These are phyloP conservation scores for Asterochloris sp. DNA, from an alignment of 139 green algal genomes.

Conservation along the genomic window DNA sequence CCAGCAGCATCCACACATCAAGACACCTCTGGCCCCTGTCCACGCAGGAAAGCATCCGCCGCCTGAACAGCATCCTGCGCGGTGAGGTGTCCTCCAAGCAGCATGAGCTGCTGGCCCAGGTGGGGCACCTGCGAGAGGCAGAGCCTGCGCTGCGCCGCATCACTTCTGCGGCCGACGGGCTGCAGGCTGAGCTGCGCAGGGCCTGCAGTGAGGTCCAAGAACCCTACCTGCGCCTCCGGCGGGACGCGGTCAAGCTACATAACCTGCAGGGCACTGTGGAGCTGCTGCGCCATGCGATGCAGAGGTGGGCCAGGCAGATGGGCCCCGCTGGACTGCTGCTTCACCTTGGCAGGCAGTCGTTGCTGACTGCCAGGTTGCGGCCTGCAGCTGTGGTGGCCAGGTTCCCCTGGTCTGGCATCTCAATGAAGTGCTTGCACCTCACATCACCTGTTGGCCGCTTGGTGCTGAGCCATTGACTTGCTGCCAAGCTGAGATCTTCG, in stretches of 20 bases:
- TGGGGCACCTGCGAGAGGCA: conserved; percentile 9
- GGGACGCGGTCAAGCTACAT: conserved; percentile 35
- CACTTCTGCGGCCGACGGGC: conserved; percentile 51
- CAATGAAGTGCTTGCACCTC: too few relatives aligned
- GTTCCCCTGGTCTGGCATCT: too few relatives aligned
- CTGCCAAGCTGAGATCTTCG: too few relatives aligned
- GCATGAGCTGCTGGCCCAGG: conserved; percentile 22
- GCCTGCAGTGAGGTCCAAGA: conserved; percentile 57
- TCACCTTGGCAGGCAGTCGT: neutral
- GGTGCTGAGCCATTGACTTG: too few relatives aligned
- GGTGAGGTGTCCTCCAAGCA: conserved; percentile 14
- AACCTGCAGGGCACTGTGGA: conserved; percentile 55
- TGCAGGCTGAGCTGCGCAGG: conserved; percentile 58
- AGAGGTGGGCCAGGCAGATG: conserved; percentile 26
- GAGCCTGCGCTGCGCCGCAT: conserved; percentile 46
- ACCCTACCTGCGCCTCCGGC: conserved; percentile 10
- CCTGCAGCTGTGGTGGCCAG: too few relatives aligned
- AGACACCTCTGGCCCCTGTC: neutral
- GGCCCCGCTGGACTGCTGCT: too few relatives aligned
- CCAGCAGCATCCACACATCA: neutral
- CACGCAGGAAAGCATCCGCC: conserved; percentile 17
- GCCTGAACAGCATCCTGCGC: conserved; percentile 5
- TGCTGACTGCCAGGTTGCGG: too few relatives aligned
- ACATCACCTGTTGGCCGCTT: too few relatives aligned
- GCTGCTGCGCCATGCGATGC: conserved; percentile 63